Base-by-base conservation (phyloP, 164 flowering plant genomes). In the Aristolochia californica region DNA sequence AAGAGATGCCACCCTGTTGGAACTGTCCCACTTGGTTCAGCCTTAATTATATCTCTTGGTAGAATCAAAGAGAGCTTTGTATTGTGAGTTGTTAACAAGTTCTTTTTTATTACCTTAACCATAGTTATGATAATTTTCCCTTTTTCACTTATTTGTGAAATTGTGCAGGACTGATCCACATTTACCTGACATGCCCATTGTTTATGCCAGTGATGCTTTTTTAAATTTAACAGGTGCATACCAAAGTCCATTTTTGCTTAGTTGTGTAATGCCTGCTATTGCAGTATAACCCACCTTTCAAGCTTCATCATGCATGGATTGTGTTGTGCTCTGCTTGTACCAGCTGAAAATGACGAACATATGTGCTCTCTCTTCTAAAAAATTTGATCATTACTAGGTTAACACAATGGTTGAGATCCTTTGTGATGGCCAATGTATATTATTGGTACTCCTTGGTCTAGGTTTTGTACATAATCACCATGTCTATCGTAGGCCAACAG, bases 21-120 rank as follows among this genome's bases (percentile, higher is more conserved):
- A 55, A 66, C 44, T 43, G 64, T 77, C 58, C 72, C 61, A 57
- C 77, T 88, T 64, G 66, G 67, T 64, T 73, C 96, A 62, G 76
- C 93, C 66, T 67, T 86, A 68, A 77, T 30, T 76, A 80, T 78
- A 71, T 83, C 96, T 78, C 93, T 91, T 73, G 84, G 91, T 91
- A 88, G 96, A 91, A 88, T 91, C 88, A 84, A 88, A 86, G 96
- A 91, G 70, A 91, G 98, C 85, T 91, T 91, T 86, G 93, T 91
- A 84, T 79, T 91, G 98, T 88, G 95, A 88, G 98, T 91, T 85
- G 24, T 79, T 82, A 34, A 70, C 56, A 30, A 28, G 69, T 71
- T 74, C 74, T 66, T 70, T 40, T 43, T 57, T 57, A 59, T 72
- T 55, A 16, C 40, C 13, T 12, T 40, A 43, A 40, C 22, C 45